Percentiles rank a stretch among this genome's conserved stretches.
phyloP scores from a whole-genome alignment of 345 rosid genomes.

The Carallia brachiata region DNA sequence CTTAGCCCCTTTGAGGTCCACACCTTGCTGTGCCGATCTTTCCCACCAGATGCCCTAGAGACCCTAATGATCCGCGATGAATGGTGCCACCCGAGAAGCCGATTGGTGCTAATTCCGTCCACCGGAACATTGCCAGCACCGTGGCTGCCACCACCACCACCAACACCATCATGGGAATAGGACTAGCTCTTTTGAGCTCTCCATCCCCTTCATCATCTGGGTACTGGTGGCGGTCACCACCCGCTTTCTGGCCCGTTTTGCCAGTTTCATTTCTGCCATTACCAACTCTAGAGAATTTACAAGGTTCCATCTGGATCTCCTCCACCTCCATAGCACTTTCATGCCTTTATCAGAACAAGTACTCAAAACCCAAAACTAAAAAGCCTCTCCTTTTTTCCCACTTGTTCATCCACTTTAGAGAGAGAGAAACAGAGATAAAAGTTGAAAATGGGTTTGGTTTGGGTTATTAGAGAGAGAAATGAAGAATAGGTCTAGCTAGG shows the following conservation, averaged over 20 bases:
- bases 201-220: conserved; percentile 60
- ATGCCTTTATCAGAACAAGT: conserved; percentile 45
- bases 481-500: conserved; percentile 1
- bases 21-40: conserved; percentile 98
- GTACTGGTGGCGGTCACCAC: conserved; percentile 28
- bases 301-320: conserved; percentile 59
- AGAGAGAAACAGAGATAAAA: conserved; percentile 1
- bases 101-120: conserved; percentile 24
- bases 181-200: conserved; percentile 41
- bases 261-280: conserved; percentile 41
- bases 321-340: conserved; percentile 89
- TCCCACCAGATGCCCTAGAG: conserved; percentile 94
- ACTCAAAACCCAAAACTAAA: conserved; percentile 6
- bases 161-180: neutral
- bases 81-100: conserved; percentile 62
- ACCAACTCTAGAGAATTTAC: conserved; percentile 57
- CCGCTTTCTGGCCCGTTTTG: conserved; percentile 35
- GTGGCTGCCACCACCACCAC: conserved; percentile 1
- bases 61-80: conserved; percentile 91
- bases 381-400: conserved; percentile 14
- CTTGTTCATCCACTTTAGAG: neutral
- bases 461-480: conserved; percentile 10
- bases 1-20: conserved; percentile 91
- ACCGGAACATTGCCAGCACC: conserved; percentile 11
- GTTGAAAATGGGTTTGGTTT: neutral